Base-by-base conservation (phyloP, 2,329 filamentous ascomycete species). In the Cryphonectria naterciae region DNA sequence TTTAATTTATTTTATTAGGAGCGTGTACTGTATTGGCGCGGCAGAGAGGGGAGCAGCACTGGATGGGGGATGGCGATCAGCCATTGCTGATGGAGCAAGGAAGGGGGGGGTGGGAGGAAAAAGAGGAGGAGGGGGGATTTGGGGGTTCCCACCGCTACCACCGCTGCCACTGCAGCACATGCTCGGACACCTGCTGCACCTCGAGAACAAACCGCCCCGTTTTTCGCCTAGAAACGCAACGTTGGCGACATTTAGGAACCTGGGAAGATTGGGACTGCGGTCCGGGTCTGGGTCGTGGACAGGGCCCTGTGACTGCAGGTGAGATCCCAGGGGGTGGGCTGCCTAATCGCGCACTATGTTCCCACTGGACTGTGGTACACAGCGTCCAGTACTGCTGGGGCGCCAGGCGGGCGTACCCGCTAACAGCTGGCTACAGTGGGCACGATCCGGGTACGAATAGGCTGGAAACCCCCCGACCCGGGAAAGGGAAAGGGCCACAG, bases 171-270 rank as follows among this genome's bases (percentile, higher is more conserved):
- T 46, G 46, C 46, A 49, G 46, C 46, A 49, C 46, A 49, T 49
- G 46, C 46, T 49, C 46, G 46, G 22, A 39, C 46, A 39, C 46
- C n/a, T 62, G 43, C 35, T 63, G 58, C 63, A 64, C 61, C 65
- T 65, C 71, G 71, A 72, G 68, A 58, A 72, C 64, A 66, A 68
- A 35, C 68, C 71, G 71, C 68, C 64, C 71, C 71, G 71, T 72
- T 67, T 72, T 68, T 70, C 68, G 71, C 62, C 68, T 72, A 68
- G 65, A 66, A 66, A 67, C 66, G 68, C 63, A 65, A 65, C 63
- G 63, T 37, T 65, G 63, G 28, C 63, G 63, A 65, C 43, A 65
- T 49, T 65, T 65, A 43, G 43, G 61, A 49, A 65, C 43, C 41
- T 52, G 32, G 63, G 25, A 52, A 65, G 25, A 37, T 22, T 65